These are phyloP conservation scores for Nidularia pulvinata DNA, from an alignment of 768 basidiomycete genomes.

Conservation along the genomic window DNA sequence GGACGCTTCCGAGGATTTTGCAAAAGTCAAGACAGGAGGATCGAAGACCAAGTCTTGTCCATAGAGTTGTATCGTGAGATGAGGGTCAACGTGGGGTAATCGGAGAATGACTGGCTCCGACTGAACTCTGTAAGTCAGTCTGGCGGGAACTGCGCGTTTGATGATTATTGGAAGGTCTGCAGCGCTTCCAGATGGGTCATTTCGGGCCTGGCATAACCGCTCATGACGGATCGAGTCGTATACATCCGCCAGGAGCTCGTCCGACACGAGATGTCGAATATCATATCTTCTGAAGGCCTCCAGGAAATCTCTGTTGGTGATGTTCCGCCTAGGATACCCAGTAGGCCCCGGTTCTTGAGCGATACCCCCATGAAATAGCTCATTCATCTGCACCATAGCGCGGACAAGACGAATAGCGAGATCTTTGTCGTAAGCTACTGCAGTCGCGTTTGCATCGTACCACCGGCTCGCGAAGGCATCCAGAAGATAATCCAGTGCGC, in stretches of 20 bases:
- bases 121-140: conserved; percentile 85
- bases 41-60: conserved; percentile 92
- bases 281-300: conserved; percentile 85
- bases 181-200: conserved; percentile 32
- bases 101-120: conserved; percentile 88
- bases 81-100: conserved; percentile 83
- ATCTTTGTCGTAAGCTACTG: conserved; percentile 82
- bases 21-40: conserved; percentile 80
- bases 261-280: conserved; percentile 63
- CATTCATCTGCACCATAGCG: conserved; percentile 87
- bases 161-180: conserved; percentile 62
- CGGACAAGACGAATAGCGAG: conserved; percentile 75
- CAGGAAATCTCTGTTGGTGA: conserved; percentile 79
- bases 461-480: conserved; percentile 87
- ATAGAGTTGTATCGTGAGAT: conserved; percentile 78
- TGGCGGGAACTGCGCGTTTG: conserved; percentile 73
- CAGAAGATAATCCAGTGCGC: conserved; percentile 68
- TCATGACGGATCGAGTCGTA: conserved; percentile 79
- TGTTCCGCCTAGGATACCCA: conserved; percentile 51
- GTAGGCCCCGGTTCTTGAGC: conserved; percentile 59
- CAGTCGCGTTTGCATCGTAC: conserved; percentile 85
- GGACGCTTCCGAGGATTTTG: conserved; percentile 76
- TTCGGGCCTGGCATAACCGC: conserved; percentile 69
- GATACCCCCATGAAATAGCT: conserved; percentile 79
- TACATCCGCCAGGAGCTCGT: conserved; percentile 75